Evolutionary conservation across 2,329 filamentous ascomycete species (phyloP).

Genomic region (Chrysoporthe deuterocubensis): DNA sequence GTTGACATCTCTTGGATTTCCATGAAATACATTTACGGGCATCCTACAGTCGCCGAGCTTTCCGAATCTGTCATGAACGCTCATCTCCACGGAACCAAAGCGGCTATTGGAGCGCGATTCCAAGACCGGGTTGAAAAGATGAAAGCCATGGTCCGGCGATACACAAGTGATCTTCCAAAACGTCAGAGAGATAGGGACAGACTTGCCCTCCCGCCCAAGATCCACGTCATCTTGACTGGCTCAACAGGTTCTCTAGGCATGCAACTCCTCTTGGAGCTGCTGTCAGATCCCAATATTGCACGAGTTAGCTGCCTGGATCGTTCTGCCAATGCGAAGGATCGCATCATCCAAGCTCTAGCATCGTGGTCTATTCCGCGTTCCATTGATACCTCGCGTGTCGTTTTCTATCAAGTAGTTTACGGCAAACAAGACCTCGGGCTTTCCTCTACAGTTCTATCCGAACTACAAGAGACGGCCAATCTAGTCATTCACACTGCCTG

Average conservation of each 20-base stretch:
- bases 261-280: slow-evolving; percentile 38
- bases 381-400: slow-evolving; percentile 6
- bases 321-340: slow-evolving; percentile 23
- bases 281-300: slow-evolving; percentile 32
- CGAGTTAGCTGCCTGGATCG: slow-evolving; percentile 36
- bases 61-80: slow-evolving; percentile 1
- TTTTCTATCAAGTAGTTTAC: slow-evolving; percentile 25
- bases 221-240: slow-evolving; percentile 39
- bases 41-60: slow-evolving; percentile 29
- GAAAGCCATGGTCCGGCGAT: neutral
- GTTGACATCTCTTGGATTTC: slow-evolving; percentile 19
- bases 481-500: slow-evolving; percentile 34
- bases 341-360: slow-evolving; percentile 18
- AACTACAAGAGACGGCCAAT: neutral
- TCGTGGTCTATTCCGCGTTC: slow-evolving; percentile 14
- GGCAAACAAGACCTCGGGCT: slow-evolving; percentile 20
- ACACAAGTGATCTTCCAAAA: slow-evolving; percentile 5
- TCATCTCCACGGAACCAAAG: neutral
- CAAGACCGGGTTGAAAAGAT: slow-evolving; percentile 6
- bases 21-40: slow-evolving; percentile 27
- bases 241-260: slow-evolving; percentile 41
- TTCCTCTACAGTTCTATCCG: neutral
- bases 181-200: neutral
- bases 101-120: neutral
- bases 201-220: slow-evolving; percentile 22